phyloP scores from a whole-genome alignment of 2,329 filamentous ascomycete genomes.

The Clarireedia homoeocarpa region DNA sequence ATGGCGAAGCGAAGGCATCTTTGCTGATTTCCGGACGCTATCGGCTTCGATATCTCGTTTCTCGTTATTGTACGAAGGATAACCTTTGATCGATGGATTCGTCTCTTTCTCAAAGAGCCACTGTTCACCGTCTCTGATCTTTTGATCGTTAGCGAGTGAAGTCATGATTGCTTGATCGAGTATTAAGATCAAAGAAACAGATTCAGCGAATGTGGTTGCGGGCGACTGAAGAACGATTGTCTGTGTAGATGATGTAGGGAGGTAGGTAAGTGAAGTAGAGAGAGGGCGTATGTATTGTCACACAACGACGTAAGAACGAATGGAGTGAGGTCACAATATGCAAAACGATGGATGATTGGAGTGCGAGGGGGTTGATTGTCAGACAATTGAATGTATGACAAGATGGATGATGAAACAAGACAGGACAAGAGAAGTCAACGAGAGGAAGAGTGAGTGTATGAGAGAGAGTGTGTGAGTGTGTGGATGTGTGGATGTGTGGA shows the following conservation, averaged over 20 bases:
- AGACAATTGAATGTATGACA: constrained; percentile 11
- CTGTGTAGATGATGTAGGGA: too few relatives aligned
- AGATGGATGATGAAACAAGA: neutral
- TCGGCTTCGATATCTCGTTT: constrained; percentile 8
- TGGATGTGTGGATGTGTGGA: neutral
- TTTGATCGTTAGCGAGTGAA: constrained; percentile 15
- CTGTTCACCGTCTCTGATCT: constrained; percentile 12
- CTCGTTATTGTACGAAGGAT: constrained; percentile 1
- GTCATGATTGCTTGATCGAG: constrained; percentile 12
- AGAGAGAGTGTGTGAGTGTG: neutral
- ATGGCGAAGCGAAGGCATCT: constrained; percentile 34
- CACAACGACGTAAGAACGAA: neutral
- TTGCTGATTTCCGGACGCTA: constrained; percentile 12
- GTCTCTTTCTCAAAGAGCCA: neutral
- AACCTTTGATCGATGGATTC: neutral
- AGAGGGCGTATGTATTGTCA: neutral
- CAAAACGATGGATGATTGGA: constrained; percentile 4
- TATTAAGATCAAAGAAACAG: neutral
- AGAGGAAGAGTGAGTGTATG: neutral
- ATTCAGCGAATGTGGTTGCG: neutral
- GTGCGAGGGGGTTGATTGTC: neutral
- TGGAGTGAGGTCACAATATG: neutral
- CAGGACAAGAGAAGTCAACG: neutral
- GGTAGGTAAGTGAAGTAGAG: neutral
- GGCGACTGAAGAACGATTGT: neutral